phyloP scores from a whole-genome alignment of 192 early-diverging fungal species.

The Phlyctochytrium bullatum region DNA sequence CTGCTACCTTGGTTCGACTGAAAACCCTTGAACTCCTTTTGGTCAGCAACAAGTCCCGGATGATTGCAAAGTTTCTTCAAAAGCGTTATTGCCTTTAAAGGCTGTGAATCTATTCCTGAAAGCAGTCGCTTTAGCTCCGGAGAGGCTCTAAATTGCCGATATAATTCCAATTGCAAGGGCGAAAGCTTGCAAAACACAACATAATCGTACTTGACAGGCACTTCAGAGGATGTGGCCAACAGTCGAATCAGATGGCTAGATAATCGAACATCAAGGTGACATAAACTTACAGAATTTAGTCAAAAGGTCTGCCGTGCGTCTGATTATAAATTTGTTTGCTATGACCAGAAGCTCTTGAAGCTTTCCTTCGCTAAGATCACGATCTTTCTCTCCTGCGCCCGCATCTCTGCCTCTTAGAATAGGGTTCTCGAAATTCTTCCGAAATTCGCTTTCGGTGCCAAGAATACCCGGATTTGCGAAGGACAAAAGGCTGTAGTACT shows the following conservation, averaged over 20 bases:
- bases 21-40: not conserved
- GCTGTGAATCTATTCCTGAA: slow-evolving; percentile 71
- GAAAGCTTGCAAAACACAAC: slow-evolving; percentile 93
- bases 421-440: slow-evolving; percentile 89
- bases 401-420: slow-evolving; percentile 92
- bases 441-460: slow-evolving; percentile 84
- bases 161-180: slow-evolving; percentile 73
- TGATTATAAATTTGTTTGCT: slow-evolving; percentile 95
- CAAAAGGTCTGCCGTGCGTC: slow-evolving; percentile 92
- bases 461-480: slow-evolving; percentile 94
- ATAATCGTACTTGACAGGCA: slow-evolving; percentile 96
- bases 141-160: slow-evolving; percentile 72
- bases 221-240: slow-evolving; percentile 38
- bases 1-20: too few relatives aligned
- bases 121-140: slow-evolving; percentile 67
- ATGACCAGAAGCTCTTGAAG: slow-evolving; percentile 79
- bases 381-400: slow-evolving; percentile 77
- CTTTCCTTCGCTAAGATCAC: slow-evolving; percentile 75
- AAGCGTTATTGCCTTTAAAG: slow-evolving; percentile 85
- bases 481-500: slow-evolving; percentile 92
- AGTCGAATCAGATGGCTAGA: slow-evolving; percentile 7
- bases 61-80: slow-evolving; percentile 98
- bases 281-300: slow-evolving; percentile 85
- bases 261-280: not conserved
- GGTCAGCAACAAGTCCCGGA: slow-evolving; percentile 61